Evolutionary conservation across 106 monocot genomes (phyloP).

Genomic region (Narthecium ossifragum): DNA sequence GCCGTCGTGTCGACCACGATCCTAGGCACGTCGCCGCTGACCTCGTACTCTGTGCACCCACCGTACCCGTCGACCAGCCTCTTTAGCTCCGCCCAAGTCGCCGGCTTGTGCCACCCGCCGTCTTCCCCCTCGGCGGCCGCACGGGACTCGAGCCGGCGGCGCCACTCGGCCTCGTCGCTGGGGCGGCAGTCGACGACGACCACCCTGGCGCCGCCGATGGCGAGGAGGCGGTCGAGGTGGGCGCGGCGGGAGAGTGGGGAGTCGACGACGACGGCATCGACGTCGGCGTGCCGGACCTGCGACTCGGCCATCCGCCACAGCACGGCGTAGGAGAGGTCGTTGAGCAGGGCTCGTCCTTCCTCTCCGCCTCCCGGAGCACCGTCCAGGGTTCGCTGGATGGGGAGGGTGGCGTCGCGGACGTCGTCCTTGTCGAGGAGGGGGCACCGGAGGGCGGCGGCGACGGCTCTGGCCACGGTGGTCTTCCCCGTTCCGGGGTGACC

Average conservation of each 20-base stretch:
- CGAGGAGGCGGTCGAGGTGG: slow-evolving; percentile 51
- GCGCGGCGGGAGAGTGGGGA: slow-evolving; percentile 64
- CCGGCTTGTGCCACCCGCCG: slow-evolving; percentile 68
- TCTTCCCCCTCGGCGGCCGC: slow-evolving; percentile 2
- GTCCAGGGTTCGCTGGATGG: slow-evolving; percentile 22
- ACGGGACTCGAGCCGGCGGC: slow-evolving; percentile 54
- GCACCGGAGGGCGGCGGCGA: slow-evolving; percentile 46
- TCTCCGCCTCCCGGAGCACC: too few species aligned
- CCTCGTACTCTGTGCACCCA: slow-evolving; percentile 53
- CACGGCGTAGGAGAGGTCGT: slow-evolving; percentile 85
- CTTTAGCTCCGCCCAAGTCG: slow-evolving; percentile 51
- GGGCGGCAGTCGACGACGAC: slow-evolving; percentile 75
- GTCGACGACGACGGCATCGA: slow-evolving; percentile 70
- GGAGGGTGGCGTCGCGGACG: slow-evolving; percentile 61
- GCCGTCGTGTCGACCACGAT: slow-evolving; percentile 54
- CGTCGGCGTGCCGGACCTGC: slow-evolving; percentile 54
- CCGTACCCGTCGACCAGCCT: slow-evolving; percentile 48
- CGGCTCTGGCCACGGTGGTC: slow-evolving; percentile 59
- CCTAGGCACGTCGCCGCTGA: slow-evolving; percentile 31
- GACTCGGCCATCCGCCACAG: slow-evolving; percentile 47
- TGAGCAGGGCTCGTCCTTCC: slow-evolving; percentile 45
- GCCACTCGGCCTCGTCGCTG: slow-evolving; percentile 59
- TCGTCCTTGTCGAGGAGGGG: slow-evolving; percentile 99
- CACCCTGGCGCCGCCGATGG: slow-evolving; percentile 15
- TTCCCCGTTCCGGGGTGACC: slow-evolving; percentile 96